Evolutionary conservation across 2,329 filamentous ascomycete genomes (phyloP), one percentile per base, ranked within the genome.

Genomic region (Pseudogymnoascus sp.): DNA sequence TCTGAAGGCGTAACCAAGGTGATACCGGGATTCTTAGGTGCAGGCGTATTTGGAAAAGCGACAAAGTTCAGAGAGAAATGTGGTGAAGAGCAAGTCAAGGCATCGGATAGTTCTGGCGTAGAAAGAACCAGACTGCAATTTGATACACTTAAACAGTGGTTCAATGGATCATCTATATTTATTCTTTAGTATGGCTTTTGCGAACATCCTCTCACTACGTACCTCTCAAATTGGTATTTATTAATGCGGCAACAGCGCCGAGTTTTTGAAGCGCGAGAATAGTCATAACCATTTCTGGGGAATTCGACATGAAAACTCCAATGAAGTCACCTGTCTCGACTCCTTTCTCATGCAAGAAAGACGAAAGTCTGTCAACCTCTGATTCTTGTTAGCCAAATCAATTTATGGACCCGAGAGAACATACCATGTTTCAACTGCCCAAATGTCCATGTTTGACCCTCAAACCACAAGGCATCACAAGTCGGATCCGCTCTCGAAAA

Each of bases 181-280:
- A 4, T 37, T 23, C 16, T 59, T 28, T 37, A 37, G 61, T 21
- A 60, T 61, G 4, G 11, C 25, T 12, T 40, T 31, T 35, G 11
- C 9, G 3, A 55, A 35, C n/a, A 43, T 33, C 4, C 23, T 61
- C 31, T 60, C 21, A 23, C 31, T 43, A 64, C 67, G 65, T 73
- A 79, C 78, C 77, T 70, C 78, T 71, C 8, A 81, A 70, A 62
- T 76, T 79, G 9, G 72, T 78, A 65, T 81, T 81, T 25, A 81
- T 75, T 64, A 81, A 70, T 3, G 76, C 77, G 38, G 75, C 72
- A 5, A 79, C 74, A 12, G 75, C 77, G 16, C 79, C 77, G 37
- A 81, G 63, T 63, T 78, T 80, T 0, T 77, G 74, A n/a, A 81
- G 68, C 0, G 78, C 79, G 52, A 78, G 73, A 12, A 77, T 70